These are phyloP conservation scores for Brassica hybrid DNA, from an alignment of 441 rosid genomes.

Conservation along the genomic window DNA sequence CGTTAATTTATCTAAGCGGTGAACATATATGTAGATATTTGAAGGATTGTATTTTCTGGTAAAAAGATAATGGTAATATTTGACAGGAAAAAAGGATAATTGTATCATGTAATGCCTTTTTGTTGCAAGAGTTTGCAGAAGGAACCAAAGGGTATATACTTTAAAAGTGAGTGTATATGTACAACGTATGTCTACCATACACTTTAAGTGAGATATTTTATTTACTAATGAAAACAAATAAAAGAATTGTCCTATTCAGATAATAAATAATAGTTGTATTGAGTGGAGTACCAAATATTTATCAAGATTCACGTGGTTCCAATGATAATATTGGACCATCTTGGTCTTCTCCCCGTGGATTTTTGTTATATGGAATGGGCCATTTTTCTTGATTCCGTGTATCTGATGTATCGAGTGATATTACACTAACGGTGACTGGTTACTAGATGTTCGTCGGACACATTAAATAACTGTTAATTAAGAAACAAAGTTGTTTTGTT, in stretches of 20 bases:
- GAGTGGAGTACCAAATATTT: constrained; percentile 42
- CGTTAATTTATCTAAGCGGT: not conserved
- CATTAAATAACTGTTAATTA: not conserved
- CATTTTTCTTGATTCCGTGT: constrained; percentile 23
- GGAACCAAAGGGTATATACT: constrained; percentile 30
- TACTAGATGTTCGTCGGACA: not conserved
- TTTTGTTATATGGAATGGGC: constrained; percentile 34
- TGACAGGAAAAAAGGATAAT: not conserved
- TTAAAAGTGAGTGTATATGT: constrained; percentile 17
- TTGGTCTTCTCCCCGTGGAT: constrained; percentile 34
- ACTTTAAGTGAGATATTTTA: constrained; percentile 8
- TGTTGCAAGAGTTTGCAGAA: constrained; percentile 15
- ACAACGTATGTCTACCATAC: not conserved
- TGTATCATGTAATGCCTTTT: not conserved
- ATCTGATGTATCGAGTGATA: not conserved
- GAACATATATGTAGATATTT: not conserved
- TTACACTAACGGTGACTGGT: not conserved
- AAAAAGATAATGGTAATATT: not conserved
- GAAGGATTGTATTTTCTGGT: not conserved
- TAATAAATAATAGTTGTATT: constrained; percentile 35
- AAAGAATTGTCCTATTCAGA: constrained; percentile 40
- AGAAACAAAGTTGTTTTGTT: not conserved
- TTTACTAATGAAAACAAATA: constrained; percentile 21
- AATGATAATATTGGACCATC: constrained; percentile 46
- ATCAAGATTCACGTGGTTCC: constrained; percentile 46